Evolutionary conservation across 306 rosid genomes (phyloP), one percentile per base, ranked within the genome.

Genomic region (Dalbergia cochinchinensis): DNA sequence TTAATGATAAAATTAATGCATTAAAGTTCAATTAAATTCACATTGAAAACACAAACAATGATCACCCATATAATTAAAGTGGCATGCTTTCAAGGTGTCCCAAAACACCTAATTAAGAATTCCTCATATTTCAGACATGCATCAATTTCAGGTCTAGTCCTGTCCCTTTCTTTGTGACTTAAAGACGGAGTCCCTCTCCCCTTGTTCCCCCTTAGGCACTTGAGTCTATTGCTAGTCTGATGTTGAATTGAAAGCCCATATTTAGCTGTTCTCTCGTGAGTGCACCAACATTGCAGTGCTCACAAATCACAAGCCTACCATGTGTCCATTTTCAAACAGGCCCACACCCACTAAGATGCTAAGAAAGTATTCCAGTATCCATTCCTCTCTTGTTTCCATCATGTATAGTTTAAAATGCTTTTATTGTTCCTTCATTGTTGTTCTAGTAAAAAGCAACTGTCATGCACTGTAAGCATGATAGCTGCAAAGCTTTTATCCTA

Each of bases 151-250:
- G 19, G 79, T 82, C 84, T n/a, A 12, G 69, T 82, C 69, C 39
- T 78, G 86, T 85, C 84, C 71, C 76, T 62, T 54, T 66, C 74
- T 41, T 22, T 59, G 18, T 73, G 83, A 72, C 35, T 34, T 47
- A 80, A 73, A 33, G 60, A 75, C 9, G 67, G 65, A 57, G 8
- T 6, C 45, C 73, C 10, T 58, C 54, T 14, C 26, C 19, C n/a
- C 72, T 3, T 65, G 77, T 57, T 73, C 11, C 76, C 83, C 77
- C 61, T 22, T 61, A 48, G 0, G 8, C 69, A 78, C 83, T 65
- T 60, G 53, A 73, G 53, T 55, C 69, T 70, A 44, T 54, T 57
- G 39, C 48, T 71, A 34, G 6, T 71, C 64, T 26, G 71, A 72
- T 78, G 78, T 35, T 66, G 34, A 66, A 47, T 79, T 74, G 57